These are phyloP conservation scores for Septoria linicola DNA, from an alignment of 2,329 filamentous ascomycete genomes.

Conservation along the genomic window DNA sequence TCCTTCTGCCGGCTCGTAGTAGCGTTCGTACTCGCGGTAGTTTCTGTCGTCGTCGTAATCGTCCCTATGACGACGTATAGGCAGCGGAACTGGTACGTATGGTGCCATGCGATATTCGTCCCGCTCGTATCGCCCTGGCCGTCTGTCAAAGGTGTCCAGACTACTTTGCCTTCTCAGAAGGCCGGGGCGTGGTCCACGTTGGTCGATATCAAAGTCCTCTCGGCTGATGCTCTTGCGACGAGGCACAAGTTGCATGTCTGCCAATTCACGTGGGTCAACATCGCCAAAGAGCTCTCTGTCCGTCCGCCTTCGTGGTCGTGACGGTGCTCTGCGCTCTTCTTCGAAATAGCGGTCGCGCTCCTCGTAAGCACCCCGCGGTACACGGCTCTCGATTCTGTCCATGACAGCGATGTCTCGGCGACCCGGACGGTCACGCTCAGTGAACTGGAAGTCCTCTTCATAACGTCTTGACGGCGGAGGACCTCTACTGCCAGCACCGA, in stretches of 20 bases:
- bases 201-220: conserved; percentile 56
- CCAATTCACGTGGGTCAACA: conserved; percentile 46
- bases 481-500: conserved; percentile 36
- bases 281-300: conserved; percentile 50
- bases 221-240: conserved; percentile 51
- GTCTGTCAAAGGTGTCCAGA: conserved; percentile 84
- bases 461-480: conserved; percentile 31
- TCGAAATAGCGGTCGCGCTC: conserved; percentile 54
- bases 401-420: conserved; percentile 45
- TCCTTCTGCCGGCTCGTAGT: conserved; percentile 42
- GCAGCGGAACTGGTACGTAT: conserved; percentile 68
- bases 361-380: conserved; percentile 44
- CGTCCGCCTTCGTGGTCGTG: conserved; percentile 37
- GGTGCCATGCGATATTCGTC: conserved; percentile 64
- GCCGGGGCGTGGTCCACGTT: conserved; percentile 58
- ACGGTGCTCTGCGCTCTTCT: conserved; percentile 50
- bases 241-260: conserved; percentile 55
- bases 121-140: conserved; percentile 58
- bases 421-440: conserved; percentile 40
- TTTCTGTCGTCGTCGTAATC: conserved; percentile 62
- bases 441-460: conserved; percentile 47
- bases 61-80: conserved; percentile 59
- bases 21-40: conserved; percentile 36
- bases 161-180: conserved; percentile 81
- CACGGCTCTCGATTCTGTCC: conserved; percentile 41